These are phyloP conservation scores for Pseudopediastrum boryanum DNA, from an alignment of 139 green algal genomes.

Conservation along the genomic window DNA sequence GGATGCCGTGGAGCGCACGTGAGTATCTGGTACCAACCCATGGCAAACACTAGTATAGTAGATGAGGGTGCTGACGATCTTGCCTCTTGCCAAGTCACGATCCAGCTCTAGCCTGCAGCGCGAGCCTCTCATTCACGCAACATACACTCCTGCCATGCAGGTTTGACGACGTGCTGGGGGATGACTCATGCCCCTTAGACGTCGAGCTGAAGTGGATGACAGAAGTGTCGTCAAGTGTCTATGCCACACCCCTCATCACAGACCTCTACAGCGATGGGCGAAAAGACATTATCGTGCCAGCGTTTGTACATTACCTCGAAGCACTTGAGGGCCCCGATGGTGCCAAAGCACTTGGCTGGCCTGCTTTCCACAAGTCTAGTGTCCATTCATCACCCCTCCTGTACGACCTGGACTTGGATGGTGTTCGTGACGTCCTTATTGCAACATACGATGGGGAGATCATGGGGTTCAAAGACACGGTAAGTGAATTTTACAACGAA, in stretches of 20 bases:
- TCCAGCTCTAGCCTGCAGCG: background rate
- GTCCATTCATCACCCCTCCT: conserved; percentile 90
- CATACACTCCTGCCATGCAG: background rate
- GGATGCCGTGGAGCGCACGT: too few species aligned
- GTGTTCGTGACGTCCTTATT: conserved; percentile 87
- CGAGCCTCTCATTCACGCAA: background rate
- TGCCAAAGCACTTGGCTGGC: conserved; percentile 76
- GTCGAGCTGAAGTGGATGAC: conserved; percentile 90
- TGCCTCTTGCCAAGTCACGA: too few species aligned
- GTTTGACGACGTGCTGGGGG: conserved; percentile 14
- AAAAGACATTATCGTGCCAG: conserved; percentile 94
- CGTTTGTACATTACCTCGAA: conserved; percentile 94
- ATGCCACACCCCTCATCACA: conserved; percentile 95
- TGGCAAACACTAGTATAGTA: too few species aligned
- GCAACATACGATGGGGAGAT: conserved; percentile 94
- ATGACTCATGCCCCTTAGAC: conserved; percentile 40
- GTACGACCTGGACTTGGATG: conserved; percentile 91
- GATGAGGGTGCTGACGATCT: too few species aligned
- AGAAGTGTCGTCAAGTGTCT: conserved; percentile 83
- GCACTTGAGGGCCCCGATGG: conserved; percentile 80
- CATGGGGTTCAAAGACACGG: conserved; percentile 87
- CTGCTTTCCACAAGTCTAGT: conserved; percentile 82
- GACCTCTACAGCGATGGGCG: conserved; percentile 91
- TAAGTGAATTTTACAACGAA: too few species aligned
- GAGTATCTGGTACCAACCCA: too few species aligned